These are phyloP conservation scores for Larix sibirica DNA, from an alignment of 83 land plant genomes.

Conservation along the genomic window DNA sequence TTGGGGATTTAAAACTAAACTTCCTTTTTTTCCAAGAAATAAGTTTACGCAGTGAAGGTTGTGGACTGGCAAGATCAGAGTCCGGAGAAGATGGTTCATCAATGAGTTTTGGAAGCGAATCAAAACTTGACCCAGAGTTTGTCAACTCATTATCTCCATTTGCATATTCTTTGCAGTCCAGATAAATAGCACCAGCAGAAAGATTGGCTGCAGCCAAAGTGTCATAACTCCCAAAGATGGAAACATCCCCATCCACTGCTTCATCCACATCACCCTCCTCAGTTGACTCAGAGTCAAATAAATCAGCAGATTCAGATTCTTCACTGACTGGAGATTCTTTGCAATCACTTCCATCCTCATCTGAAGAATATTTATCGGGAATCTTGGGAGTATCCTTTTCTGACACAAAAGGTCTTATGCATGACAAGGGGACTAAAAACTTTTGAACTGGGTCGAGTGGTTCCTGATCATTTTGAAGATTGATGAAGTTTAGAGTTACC, in stretches of 20 bases:
- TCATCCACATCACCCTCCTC: slow-evolving; percentile 32
- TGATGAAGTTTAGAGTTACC: background rate
- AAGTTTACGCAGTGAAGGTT: slow-evolving; percentile 38
- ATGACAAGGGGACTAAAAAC: background rate
- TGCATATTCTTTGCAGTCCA: slow-evolving; percentile 23
- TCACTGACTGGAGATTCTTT: slow-evolving; percentile 1
- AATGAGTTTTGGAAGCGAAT: slow-evolving; percentile 28
- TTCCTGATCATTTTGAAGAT: background rate
- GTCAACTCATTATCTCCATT: slow-evolving; percentile 48
- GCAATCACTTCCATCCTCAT: slow-evolving; percentile 3
- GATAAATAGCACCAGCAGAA: slow-evolving; percentile 31
- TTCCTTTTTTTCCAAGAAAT: slow-evolving; percentile 77
- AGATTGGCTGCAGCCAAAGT: slow-evolving; percentile 47
- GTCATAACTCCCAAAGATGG: slow-evolving; percentile 39
- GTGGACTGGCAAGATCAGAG: slow-evolving; percentile 29
- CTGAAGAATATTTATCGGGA: slow-evolving; percentile 5
- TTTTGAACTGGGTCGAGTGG: background rate
- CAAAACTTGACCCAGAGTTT: slow-evolving; percentile 40
- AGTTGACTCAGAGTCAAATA: background rate
- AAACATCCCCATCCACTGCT: slow-evolving; percentile 30
- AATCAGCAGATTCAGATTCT: slow-evolving; percentile 1
- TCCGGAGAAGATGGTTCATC: slow-evolving; percentile 30
- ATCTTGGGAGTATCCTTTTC: background rate
- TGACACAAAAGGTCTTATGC: background rate
- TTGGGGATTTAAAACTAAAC: slow-evolving; percentile 57